Percentiles rank a stretch among this genome's conserved stretches.
phyloP scores from a whole-genome alignment of 352 stramenopile species.

The Phytophthora sp. region DNA sequence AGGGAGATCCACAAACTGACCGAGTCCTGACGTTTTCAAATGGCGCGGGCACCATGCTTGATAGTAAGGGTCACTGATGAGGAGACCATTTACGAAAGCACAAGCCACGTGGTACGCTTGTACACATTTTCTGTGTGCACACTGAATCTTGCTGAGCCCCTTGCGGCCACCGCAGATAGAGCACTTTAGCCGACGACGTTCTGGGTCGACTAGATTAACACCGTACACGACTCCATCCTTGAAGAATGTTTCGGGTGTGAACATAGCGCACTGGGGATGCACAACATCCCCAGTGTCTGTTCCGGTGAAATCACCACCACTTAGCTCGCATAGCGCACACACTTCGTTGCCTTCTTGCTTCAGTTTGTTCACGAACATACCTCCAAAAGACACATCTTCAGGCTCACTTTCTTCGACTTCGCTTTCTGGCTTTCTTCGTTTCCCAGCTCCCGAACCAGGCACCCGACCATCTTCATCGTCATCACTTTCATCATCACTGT shows the following conservation, averaged over 20 bases:
- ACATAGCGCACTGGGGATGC: conserved; percentile 84
- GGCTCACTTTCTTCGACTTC: conserved; percentile 44
- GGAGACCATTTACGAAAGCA: conserved; percentile 71
- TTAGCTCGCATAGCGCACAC: conserved; percentile 77
- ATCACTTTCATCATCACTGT: conserved; percentile 52
- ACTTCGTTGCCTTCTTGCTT: conserved; percentile 74
- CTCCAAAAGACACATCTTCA: conserved; percentile 68
- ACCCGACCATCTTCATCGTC: neutral
- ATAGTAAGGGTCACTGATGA: conserved; percentile 72
- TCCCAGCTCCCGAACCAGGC: conserved; percentile 5
- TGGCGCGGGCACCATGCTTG: conserved; percentile 80
- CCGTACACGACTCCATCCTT: conserved; percentile 70
- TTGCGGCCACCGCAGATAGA: conserved; percentile 65
- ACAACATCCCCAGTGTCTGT: conserved; percentile 66
- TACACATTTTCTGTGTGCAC: conserved; percentile 65
- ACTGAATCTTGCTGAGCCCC: conserved; percentile 86
- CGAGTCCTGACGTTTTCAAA: conserved; percentile 74
- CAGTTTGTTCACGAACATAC: conserved; percentile 80
- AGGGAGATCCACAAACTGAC: conserved; percentile 65
- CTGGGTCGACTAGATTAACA: conserved; percentile 55
- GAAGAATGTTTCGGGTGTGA: conserved; percentile 86
- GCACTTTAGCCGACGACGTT: conserved; percentile 59
- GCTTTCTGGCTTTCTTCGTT: conserved; percentile 16
- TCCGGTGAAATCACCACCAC: conserved; percentile 77
- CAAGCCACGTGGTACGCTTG: conserved; percentile 75